Evolutionary conservation across 257 asterid species (phyloP), one percentile per base, ranked within the genome.

Genomic region (Apocynum venetum): DNA sequence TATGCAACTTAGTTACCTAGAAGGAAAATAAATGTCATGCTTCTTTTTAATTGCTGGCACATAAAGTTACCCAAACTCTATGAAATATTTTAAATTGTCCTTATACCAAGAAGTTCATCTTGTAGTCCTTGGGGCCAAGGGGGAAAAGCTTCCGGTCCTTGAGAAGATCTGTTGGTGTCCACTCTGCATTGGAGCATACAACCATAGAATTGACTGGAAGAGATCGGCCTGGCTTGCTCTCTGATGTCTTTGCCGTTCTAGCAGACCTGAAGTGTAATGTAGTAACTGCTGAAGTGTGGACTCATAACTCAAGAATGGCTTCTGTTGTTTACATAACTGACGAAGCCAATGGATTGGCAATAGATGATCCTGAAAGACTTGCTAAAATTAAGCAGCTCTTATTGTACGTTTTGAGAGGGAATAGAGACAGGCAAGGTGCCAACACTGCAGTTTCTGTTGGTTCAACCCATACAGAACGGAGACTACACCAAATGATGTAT

Each of bases 211-310:
- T 94, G 75, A 87, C 92, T 0, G 98, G 98, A 52, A 73, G 78
- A 78, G 98, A 94, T 83, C 79, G 98, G 20, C 98, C 97, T 0
- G 98, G 98, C 67, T 76, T 92, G 82, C 93, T 94, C 66, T 94
- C 98, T 0, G 97, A 91, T 80, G 82, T 92, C 71, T 92, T 88
- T 80, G 98, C 98, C 0, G 91, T 94, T 80, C 97, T 94, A 61
- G 75, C 96, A 0, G 94, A 92, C 79, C 92, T 85, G 4, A 94
- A 89, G 73, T 92, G 96, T 40, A 94, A 92, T 46, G 87, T 92
- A 47, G 96, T 85, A 13, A 93, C 94, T 15, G 94, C 97, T 0
- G 97, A 94, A 87, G 97, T 92, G 4, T 94, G 98, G 98, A 94
- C 98, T 19, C 98, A 94, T 67, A 92, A 92, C 79, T 85, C 96